phyloP scores from a whole-genome alignment of 2,329 filamentous ascomycete genomes.

The Myriosclerotinia scirpicola region DNA sequence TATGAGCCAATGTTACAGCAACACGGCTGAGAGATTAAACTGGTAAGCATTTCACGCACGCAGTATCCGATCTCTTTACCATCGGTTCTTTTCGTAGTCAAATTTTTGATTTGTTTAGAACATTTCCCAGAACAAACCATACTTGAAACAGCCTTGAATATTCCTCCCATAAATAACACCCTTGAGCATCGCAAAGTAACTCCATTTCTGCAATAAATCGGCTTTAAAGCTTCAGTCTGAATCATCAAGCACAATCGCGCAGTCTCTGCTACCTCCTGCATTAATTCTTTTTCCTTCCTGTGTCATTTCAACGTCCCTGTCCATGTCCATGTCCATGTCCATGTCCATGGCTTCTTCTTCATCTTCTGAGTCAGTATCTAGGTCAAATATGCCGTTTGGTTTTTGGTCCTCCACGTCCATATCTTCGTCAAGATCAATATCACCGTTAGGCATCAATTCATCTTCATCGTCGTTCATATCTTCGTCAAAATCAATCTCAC shows the following conservation, averaged over 20 bases:
- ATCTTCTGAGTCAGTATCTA: not conserved
- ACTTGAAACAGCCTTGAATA: not conserved
- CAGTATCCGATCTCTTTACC: too few relatives aligned
- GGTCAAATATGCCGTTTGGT: too few relatives aligned
- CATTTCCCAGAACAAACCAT: not conserved
- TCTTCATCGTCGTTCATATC: not conserved
- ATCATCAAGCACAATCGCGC: conserved; percentile 8
- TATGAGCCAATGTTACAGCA: too few relatives aligned
- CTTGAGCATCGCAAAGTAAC: not conserved
- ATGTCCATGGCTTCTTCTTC: not conserved
- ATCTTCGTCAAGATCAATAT: not conserved
- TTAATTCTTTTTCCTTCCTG: not conserved
- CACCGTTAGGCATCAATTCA: too few relatives aligned
- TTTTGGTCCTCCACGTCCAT: not conserved
- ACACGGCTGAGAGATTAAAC: too few relatives aligned
- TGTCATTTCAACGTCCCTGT: not conserved
- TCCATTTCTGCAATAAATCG: not conserved
- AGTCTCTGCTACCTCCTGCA: not conserved
- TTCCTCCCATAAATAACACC: not conserved
- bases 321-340: not conserved
- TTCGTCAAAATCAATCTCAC: too few relatives aligned
- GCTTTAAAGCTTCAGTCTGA: not conserved
- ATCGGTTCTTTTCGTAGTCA: too few relatives aligned
- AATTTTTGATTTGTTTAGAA: not conserved
- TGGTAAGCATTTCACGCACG: too few relatives aligned